A percentile compares a stretch with the other conserved stretches of the same genome.
Evolutionary conservation across 148 eudicot species (phyloP).

Genomic region (Rhododendron williamsianum): DNA sequence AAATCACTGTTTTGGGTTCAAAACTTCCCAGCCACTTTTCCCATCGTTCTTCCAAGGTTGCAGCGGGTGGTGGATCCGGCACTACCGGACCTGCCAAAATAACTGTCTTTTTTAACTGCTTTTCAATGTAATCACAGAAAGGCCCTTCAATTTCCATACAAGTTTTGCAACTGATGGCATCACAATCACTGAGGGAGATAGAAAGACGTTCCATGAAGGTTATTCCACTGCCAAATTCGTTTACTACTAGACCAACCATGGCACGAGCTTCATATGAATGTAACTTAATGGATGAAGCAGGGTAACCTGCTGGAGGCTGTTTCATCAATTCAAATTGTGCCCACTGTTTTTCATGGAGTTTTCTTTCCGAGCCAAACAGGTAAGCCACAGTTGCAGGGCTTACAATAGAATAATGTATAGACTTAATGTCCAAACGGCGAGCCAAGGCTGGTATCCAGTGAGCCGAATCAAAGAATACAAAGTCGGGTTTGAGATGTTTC

Average conservation of each 20-base stretch:
- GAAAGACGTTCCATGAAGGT: background rate
- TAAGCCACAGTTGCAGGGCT: conserved; percentile 30
- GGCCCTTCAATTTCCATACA: conserved; percentile 36
- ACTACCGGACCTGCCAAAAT: conserved; percentile 18
- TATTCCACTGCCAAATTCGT: background rate
- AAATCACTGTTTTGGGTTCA: conserved; percentile 25
- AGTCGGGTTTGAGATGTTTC: conserved; percentile 28
- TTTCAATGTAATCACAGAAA: conserved; percentile 17
- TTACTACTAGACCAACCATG: background rate
- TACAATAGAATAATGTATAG: conserved; percentile 22
- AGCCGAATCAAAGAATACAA: conserved; percentile 42
- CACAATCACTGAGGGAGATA: background rate
- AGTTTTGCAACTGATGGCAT: conserved; percentile 19
- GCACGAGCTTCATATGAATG: background rate
- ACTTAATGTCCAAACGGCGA: conserved; percentile 24
- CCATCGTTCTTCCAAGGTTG: conserved; percentile 31
- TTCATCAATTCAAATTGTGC: conserved; percentile 4
- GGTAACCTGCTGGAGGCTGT: conserved; percentile 36
- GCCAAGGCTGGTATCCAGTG: conserved; percentile 49
- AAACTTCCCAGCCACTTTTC: conserved; percentile 35
- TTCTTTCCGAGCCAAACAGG: conserved; percentile 14
- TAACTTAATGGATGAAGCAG: conserved; percentile 24
- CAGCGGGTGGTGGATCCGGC: conserved; percentile 26
- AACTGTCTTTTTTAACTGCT: conserved; percentile 1
- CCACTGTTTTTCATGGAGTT: conserved; percentile 4